Evolutionary conservation across 2,329 filamentous ascomycete species (phyloP).

Genomic region (Trichoderma hamatum): DNA sequence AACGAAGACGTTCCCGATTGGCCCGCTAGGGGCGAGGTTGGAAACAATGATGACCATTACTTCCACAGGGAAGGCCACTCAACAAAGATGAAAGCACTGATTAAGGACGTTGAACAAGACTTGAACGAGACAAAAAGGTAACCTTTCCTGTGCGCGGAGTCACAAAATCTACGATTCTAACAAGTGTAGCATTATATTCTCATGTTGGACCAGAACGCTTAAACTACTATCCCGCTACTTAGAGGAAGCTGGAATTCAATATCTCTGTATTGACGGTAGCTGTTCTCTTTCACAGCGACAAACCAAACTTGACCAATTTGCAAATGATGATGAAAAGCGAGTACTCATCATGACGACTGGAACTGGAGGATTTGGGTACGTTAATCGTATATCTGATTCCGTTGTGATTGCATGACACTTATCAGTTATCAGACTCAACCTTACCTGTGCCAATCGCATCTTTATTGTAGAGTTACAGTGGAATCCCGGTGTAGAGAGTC

Average conservation of each 20-base stretch:
- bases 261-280: constrained; percentile 50
- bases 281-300: constrained; percentile 43
- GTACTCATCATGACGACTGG: constrained; percentile 53
- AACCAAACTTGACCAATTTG: constrained; percentile 45
- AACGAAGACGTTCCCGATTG: background rate
- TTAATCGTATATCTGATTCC: background rate
- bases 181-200: constrained; percentile 48
- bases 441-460: constrained; percentile 51
- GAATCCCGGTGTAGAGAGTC: constrained; percentile 57
- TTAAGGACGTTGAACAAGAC: constrained; percentile 37
- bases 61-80: constrained; percentile 37
- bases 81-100: constrained; percentile 40
- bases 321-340: constrained; percentile 25
- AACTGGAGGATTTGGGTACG: constrained; percentile 54
- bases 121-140: constrained; percentile 16
- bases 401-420: background rate
- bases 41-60: constrained; percentile 31
- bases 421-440: constrained; percentile 46
- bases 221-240: constrained; percentile 43
- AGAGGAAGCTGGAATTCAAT: constrained; percentile 33
- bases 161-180: background rate
- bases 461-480: constrained; percentile 58
- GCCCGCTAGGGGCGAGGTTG: background rate
- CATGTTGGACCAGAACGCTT: constrained; percentile 50
- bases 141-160: constrained; percentile 22